Evolutionary conservation across 371 early-diverging fungal species (phyloP).

Genomic region (Apophysomyces ossiformis): DNA sequence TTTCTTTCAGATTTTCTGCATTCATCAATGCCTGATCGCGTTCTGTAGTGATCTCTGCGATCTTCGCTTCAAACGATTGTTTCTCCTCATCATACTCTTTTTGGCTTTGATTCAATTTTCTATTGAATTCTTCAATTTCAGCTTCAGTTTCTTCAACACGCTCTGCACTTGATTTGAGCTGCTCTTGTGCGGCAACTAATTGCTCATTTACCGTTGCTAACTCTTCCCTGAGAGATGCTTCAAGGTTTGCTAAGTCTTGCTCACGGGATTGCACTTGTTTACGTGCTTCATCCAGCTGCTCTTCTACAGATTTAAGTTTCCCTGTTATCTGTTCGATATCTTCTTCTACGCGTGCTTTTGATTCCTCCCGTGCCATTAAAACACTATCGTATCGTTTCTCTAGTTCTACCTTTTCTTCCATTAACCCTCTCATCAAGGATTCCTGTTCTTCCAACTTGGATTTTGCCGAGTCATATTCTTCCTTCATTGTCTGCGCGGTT

Average conservation of each 20-base stretch:
- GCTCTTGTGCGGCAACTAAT: neutral
- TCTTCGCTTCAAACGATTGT: neutral
- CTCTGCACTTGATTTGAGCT: neutral
- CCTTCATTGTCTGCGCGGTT: neutral
- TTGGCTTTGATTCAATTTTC: neutral
- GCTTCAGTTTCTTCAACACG: neutral
- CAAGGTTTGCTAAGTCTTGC: neutral
- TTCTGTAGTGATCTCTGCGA: neutral
- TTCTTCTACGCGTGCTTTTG: neutral
- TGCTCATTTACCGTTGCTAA: neutral
- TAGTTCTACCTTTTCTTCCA: neutral
- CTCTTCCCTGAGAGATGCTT: neutral
- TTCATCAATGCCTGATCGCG: conserved; percentile 1
- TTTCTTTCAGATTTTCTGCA: neutral
- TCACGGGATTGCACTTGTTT: neutral
- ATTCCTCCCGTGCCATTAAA: neutral
- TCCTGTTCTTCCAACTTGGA: neutral
- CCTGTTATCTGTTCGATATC: neutral
- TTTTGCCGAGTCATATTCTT: neutral
- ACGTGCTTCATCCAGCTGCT: neutral
- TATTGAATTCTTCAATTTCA: neutral
- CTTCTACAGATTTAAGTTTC: neutral
- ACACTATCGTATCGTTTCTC: neutral
- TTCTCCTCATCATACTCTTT: neutral
- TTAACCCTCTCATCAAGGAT: neutral